Percentiles rank a stretch among this genome's conserved stretches.
Evolutionary conservation across 1,284 basidiomycete species (phyloP).

Genomic region (Thelephora terrestris): DNA sequence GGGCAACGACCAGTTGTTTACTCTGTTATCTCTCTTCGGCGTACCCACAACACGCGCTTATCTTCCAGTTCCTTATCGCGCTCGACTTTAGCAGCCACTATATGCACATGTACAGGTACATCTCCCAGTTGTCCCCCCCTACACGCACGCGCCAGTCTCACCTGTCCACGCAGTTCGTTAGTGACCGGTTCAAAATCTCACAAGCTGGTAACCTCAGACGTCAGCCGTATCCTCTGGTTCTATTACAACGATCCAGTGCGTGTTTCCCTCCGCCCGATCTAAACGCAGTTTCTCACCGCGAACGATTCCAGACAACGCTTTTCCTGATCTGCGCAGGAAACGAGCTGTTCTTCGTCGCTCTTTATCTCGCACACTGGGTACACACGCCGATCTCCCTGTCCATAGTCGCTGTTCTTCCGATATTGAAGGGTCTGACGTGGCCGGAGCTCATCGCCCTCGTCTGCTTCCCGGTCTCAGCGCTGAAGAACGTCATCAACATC

Average conservation of each 20-base stretch:
- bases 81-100: conserved; percentile 98
- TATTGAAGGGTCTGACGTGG: conserved; percentile 54
- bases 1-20: conserved; percentile 86
- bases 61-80: conserved; percentile 93
- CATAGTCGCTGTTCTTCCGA: conserved; percentile 31
- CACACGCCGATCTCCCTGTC: conserved; percentile 37
- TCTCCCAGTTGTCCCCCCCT: background rate
- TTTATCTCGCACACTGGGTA: conserved; percentile 92
- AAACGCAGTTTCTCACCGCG: background rate
- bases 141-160: background rate
- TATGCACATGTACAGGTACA: conserved; percentile 99
- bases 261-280: conserved; percentile 11
- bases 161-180: conserved; percentile 59
- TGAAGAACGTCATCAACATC: conserved; percentile 91
- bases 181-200: conserved; percentile 89
- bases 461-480: conserved; percentile 64
- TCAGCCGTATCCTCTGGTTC: conserved; percentile 83
- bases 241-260: conserved; percentile 92
- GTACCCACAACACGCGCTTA: conserved; percentile 74
- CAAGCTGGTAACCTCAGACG: conserved; percentile 86
- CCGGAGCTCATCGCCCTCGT: conserved; percentile 65
- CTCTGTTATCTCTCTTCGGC: conserved; percentile 89
- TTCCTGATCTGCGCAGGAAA: conserved; percentile 97
- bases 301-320: conserved; percentile 52
- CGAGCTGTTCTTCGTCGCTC: conserved; percentile 92